Conservation (phyloP, 441 rosid genomes). For the Heliophila coronopifolia region DNA sequence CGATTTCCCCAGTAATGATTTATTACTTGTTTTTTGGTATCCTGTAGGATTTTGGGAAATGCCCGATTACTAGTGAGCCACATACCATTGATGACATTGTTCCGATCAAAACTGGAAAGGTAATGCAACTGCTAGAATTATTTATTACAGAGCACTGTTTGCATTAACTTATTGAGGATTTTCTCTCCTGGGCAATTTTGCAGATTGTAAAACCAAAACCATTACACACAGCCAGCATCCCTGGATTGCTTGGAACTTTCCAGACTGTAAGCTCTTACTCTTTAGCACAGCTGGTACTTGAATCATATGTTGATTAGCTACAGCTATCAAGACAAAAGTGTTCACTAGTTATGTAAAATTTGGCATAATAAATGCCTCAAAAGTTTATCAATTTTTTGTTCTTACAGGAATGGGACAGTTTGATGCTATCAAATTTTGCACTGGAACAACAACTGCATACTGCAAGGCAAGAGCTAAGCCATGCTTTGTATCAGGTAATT, state of each 20-base stretch:
- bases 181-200: background rate
- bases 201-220: slow-evolving; percentile 91
- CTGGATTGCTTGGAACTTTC: slow-evolving; percentile 90
- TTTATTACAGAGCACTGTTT: background rate
- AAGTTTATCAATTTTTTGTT: slow-evolving; percentile 10
- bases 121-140: slow-evolving; percentile 21
- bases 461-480: slow-evolving; percentile 97
- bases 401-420: slow-evolving; percentile 94
- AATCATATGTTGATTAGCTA: background rate
- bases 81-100: slow-evolving; percentile 71
- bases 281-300: background rate
- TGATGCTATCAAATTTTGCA: slow-evolving; percentile 91
- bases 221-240: slow-evolving; percentile 83
- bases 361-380: background rate
- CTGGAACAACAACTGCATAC: slow-evolving; percentile 94
- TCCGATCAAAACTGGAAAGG: slow-evolving; percentile 73
- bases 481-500: slow-evolving; percentile 90
- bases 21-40: background rate
- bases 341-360: background rate
- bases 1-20: background rate
- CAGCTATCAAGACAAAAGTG: background rate
- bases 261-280: slow-evolving; percentile 60
- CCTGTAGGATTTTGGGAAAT: slow-evolving; percentile 79
- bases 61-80: slow-evolving; percentile 82
- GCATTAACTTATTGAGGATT: background rate